Evolutionary conservation across 2,329 filamentous ascomycete genomes (phyloP).

Genomic region (Arachnopeziza araneosa): DNA sequence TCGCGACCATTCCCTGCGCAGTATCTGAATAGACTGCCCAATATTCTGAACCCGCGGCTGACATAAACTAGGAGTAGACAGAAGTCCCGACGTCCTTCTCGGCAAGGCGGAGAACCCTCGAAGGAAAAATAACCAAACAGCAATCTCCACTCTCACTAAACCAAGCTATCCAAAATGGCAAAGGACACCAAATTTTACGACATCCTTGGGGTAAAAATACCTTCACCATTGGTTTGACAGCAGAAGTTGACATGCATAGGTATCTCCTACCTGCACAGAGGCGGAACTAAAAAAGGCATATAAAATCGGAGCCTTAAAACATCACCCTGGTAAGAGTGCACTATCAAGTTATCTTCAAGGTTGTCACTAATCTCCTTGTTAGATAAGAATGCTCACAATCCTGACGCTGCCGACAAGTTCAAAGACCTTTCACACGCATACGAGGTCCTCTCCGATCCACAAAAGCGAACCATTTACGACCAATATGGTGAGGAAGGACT

Average conservation of each 20-base stretch:
- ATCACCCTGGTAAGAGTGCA: slow-evolving; percentile 65
- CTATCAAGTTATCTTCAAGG: neutral
- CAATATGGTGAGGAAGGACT: slow-evolving; percentile 97
- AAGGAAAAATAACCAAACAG: neutral
- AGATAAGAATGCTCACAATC: slow-evolving; percentile 98
- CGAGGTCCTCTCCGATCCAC: slow-evolving; percentile 84
- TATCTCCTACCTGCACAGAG: slow-evolving; percentile 73
- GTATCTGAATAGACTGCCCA: neutral
- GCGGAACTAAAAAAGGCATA: slow-evolving; percentile 87
- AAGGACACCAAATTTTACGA: slow-evolving; percentile 79
- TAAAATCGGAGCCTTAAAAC: slow-evolving; percentile 76
- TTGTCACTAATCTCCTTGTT: slow-evolving; percentile 13
- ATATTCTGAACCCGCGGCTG: neutral
- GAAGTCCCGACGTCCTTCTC: neutral
- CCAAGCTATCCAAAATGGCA: slow-evolving; percentile 51
- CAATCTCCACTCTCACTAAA: neutral
- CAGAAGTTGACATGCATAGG: slow-evolving; percentile 42
- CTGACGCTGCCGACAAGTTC: slow-evolving; percentile 93
- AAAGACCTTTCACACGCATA: slow-evolving; percentile 96
- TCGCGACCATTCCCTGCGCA: neutral
- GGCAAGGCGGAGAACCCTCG: neutral
- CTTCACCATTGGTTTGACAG: neutral
- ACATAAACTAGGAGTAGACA: neutral
- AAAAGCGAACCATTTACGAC: slow-evolving; percentile 91
- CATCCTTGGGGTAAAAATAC: slow-evolving; percentile 60